Base-by-base conservation (phyloP, 2,329 filamentous ascomycete genomes). In the Rhynchosporium secalis region DNA sequence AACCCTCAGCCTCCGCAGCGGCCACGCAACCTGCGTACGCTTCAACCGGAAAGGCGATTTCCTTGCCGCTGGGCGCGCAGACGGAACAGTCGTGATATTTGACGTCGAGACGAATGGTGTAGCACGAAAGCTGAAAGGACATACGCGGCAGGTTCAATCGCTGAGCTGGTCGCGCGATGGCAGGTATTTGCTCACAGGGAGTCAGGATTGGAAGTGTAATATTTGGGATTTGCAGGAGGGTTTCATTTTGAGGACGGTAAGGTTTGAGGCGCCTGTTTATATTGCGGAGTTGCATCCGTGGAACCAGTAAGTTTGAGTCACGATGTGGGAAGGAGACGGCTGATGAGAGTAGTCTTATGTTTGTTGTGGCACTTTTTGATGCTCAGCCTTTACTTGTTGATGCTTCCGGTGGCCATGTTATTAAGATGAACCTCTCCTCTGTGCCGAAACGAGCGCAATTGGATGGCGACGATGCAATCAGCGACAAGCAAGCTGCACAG, bases 61-160 rank as follows among this genome's bases (percentile, higher is more conserved):
- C 71, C 87, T 99, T 66, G 95, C 95, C 49, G 96, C 93, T 36
- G 95, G 95, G 67, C 88, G 95, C 73, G 91, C 92, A 65, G 95
- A 99, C 78, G 95, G 95, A 69, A 95, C 92, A 4, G 90, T 99
- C 46, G 91, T 96, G 60, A 90, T 99, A 52, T 99, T 96, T 83
- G 95, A 99, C 74, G 86, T 98, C 56, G 96, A 99, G 77, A 99
- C 96, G 9, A 96, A 96, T 82, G 94, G 95, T 43, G 91, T 98
- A 4, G 95, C 95, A 62, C 89, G 92, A 73, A 99, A 98, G 78
- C 81, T 99, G 66, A 87, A 92, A 68, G 95, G 94, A 12, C 95
- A 99, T 77, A 96, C 91, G 56, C 88, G 91, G 73, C 94, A 95
- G 74, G 93, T 99, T 62, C 94, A 96, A 70, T 96, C 91, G 57